These are phyloP conservation scores for Symmetrospora coprosmae DNA, from an alignment of 768 basidiomycete species.

Conservation along the genomic window DNA sequence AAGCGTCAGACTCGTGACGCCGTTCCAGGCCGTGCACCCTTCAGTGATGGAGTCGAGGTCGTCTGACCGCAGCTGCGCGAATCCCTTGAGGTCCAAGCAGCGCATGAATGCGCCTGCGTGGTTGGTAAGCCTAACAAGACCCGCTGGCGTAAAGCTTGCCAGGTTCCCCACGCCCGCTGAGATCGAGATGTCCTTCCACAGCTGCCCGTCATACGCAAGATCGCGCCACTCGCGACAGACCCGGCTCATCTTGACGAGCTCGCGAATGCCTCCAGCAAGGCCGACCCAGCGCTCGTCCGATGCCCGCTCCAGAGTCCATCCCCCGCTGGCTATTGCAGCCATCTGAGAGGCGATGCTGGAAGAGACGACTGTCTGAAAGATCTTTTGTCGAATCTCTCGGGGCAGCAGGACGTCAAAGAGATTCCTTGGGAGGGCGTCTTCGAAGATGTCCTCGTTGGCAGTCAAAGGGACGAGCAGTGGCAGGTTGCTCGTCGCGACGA, in stretches of 20 bases:
- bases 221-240: constrained; percentile 17
- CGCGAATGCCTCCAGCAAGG: neutral
- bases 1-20: neutral
- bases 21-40: neutral
- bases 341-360: neutral
- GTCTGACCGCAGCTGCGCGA: neutral
- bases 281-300: neutral
- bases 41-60: constrained; percentile 11
- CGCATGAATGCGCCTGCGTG: constrained; percentile 6
- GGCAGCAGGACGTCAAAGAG: constrained; percentile 5
- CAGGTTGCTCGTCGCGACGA: too few species aligned
- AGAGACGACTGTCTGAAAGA: constrained; percentile 4
- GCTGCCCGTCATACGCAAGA: constrained; percentile 9
- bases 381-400: neutral
- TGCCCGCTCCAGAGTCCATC: neutral
- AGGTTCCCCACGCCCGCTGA: neutral
- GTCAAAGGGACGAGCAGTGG: too few species aligned
- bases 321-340: neutral
- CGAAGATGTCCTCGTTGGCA: neutral
- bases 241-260: constrained; percentile 10
- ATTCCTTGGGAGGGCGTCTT: constrained; percentile 6
- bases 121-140: neutral
- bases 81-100: constrained; percentile 4
- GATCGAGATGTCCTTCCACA: constrained; percentile 9
- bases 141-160: neutral